A percentile compares a stretch with the other conserved stretches of the same genome.
Conservation (phyloP, 2,329 filamentous ascomycete genomes). For the Rhynchosporium agropyri region DNA sequence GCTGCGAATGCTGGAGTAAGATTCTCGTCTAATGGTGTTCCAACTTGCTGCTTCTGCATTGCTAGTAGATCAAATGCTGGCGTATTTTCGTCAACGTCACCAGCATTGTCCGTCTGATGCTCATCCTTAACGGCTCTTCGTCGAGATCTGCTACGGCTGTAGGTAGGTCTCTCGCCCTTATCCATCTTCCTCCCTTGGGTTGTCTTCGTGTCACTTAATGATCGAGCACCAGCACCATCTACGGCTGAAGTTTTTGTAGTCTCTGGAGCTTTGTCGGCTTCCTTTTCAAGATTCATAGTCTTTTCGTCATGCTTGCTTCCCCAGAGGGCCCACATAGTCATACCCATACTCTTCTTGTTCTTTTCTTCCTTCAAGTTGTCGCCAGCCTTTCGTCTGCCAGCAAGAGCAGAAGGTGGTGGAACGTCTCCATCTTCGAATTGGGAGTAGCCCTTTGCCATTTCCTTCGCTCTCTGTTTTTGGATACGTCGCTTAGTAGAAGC, state of each 20-base stretch:
- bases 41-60: constrained; percentile 46
- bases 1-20: constrained; percentile 31
- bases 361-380: constrained; percentile 55
- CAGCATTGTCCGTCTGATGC: constrained; percentile 48
- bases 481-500: constrained; percentile 69
- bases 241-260: constrained; percentile 43
- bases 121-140: constrained; percentile 54
- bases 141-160: constrained; percentile 48
- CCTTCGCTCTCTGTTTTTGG: constrained; percentile 72
- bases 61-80: constrained; percentile 50
- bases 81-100: constrained; percentile 46
- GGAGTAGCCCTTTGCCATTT: constrained; percentile 72
- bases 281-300: constrained; percentile 63
- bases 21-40: constrained; percentile 36
- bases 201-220: constrained; percentile 31
- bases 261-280: constrained; percentile 48
- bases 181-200: constrained; percentile 24
- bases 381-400: constrained; percentile 63
- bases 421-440: constrained; percentile 70
- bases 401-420: constrained; percentile 83
- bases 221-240: constrained; percentile 49
- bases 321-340: constrained; percentile 85
- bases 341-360: constrained; percentile 67
- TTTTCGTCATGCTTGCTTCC: constrained; percentile 85
- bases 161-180: constrained; percentile 21